A percentile compares a stretch with the other conserved stretches of the same genome.
phyloP scores from a whole-genome alignment of 495 filamentous ascomycete species.

The Alectoria sarmentosa region DNA sequence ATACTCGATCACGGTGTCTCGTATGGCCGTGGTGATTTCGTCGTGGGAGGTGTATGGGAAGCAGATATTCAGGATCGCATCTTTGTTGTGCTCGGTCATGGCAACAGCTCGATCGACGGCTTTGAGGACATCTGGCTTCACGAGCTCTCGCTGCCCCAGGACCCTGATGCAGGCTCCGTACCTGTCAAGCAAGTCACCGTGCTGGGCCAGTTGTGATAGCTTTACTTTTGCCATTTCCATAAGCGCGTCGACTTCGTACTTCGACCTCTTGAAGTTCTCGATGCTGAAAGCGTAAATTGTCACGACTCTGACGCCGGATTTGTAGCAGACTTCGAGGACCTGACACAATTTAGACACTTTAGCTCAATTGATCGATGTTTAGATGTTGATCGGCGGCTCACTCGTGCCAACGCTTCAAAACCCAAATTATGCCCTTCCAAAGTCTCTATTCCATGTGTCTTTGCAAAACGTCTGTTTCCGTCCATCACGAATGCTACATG shows the following conservation, averaged over 20 bases:
- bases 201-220: conserved; percentile 80
- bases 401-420: conserved; percentile 86
- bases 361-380: conserved; percentile 6
- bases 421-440: conserved; percentile 95
- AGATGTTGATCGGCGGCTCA: conserved; percentile 28
- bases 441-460: conserved; percentile 86
- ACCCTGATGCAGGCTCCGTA: conserved; percentile 85
- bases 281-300: conserved; percentile 98
- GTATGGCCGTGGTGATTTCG: conserved; percentile 90
- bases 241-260: conserved; percentile 91
- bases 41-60: conserved; percentile 95
- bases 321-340: conserved; percentile 97
- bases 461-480: conserved; percentile 87
- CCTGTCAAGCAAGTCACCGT: conserved; percentile 85
- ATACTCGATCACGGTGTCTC: conserved; percentile 76
- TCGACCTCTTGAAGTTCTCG: conserved; percentile 98
- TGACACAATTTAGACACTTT: conserved; percentile 27
- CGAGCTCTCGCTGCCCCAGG: conserved; percentile 70
- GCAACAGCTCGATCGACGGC: conserved; percentile 76
- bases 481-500: conserved; percentile 99
- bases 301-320: conserved; percentile 85
- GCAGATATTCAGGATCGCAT: conserved; percentile 87
- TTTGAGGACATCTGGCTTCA: conserved; percentile 79
- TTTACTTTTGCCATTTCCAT: conserved; percentile 98
- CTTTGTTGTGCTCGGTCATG: conserved; percentile 75